Evolutionary conservation across 2,329 filamentous ascomycete genomes (phyloP).

Genomic region (Diaporthe caulivora): DNA sequence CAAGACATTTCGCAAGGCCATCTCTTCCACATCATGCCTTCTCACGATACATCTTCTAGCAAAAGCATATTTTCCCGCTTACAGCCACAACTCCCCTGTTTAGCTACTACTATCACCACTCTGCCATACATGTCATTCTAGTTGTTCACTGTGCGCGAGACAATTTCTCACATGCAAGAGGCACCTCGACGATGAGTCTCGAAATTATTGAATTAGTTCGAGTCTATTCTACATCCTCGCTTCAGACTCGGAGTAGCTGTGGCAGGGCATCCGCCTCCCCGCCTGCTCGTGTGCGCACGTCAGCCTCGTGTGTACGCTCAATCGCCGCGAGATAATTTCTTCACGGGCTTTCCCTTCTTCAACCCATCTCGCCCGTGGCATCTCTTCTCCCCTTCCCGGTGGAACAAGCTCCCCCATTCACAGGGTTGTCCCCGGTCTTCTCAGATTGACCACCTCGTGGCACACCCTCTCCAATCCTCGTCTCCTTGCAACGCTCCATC

Average conservation of each 20-base stretch:
- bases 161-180: not conserved
- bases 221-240: constrained; percentile 10
- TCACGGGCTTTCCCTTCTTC: not conserved
- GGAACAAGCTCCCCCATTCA: not conserved
- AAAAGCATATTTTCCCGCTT: too few relatives aligned
- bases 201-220: constrained; percentile 17
- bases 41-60: too few relatives aligned
- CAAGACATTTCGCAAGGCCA: too few relatives aligned
- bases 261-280: not conserved
- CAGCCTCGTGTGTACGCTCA: not conserved
- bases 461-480: not conserved
- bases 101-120: too few relatives aligned
- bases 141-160: too few relatives aligned
- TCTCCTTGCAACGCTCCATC: not conserved
- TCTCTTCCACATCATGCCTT: too few relatives aligned
- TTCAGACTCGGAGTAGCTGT: constrained; percentile 1
- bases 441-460: not conserved
- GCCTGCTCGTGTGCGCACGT: not conserved
- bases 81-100: too few relatives aligned
- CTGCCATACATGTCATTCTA: too few relatives aligned
- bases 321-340: not conserved
- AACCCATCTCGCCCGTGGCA: not conserved
- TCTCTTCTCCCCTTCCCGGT: not conserved
- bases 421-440: not conserved
- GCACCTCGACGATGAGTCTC: not conserved